phyloP scores from a whole-genome alignment of 805 yeast species.

The Zygoascus tannicola region DNA sequence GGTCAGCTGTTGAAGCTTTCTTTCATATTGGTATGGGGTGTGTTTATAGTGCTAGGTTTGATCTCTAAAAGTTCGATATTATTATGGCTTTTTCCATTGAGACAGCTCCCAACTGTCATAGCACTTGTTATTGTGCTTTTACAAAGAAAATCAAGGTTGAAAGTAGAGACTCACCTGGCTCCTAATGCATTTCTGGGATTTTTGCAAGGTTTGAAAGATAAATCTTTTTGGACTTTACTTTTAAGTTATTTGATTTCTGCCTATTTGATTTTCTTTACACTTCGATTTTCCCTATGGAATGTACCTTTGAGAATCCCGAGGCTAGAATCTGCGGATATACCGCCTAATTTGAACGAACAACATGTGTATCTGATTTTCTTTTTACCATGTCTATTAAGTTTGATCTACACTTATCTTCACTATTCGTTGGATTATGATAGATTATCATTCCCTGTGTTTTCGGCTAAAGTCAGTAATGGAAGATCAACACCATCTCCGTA shows the following conservation, averaged over 20 bases:
- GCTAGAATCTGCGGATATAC: not conserved
- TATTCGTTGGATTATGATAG: constrained; percentile 9
- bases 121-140: not conserved
- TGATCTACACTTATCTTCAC: constrained; percentile 9
- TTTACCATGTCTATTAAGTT: constrained; percentile 4
- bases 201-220: not conserved
- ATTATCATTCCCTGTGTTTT: constrained; percentile 6
- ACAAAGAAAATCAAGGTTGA: not conserved
- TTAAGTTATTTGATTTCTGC: not conserved
- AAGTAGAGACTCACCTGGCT: not conserved
- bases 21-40: not conserved
- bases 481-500: constrained; percentile 2
- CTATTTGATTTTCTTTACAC: not conserved
- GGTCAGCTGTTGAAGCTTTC: not conserved
- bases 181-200: not conserved
- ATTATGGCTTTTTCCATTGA: not conserved
- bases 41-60: not conserved
- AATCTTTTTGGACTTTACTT: not conserved
- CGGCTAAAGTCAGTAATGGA: not conserved
- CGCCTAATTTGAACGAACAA: constrained; percentile 13
- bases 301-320: not conserved
- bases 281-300: not conserved
- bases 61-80: not conserved
- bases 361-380: constrained; percentile 8
- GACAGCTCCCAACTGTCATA: not conserved